These are phyloP conservation scores for Calonectria montana DNA, from an alignment of 2,329 filamentous ascomycete genomes.

Conservation along the genomic window DNA sequence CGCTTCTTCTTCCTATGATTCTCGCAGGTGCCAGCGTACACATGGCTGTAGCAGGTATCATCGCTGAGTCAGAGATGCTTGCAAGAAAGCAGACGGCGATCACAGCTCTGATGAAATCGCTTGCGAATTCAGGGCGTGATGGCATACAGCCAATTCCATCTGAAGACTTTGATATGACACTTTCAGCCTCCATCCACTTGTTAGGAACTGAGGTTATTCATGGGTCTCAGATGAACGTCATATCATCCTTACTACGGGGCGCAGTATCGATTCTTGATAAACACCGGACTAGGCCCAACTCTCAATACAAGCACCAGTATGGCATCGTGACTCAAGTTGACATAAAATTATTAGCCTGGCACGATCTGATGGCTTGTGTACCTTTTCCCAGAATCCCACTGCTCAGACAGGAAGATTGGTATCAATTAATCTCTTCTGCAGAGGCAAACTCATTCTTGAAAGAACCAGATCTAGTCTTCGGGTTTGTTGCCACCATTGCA, in stretches of 20 bases:
- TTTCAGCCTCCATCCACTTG: neutral
- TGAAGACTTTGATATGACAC: neutral
- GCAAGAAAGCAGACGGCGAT: neutral
- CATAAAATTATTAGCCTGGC: slow-evolving; percentile 1
- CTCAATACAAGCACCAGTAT: neutral
- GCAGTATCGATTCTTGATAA: neutral
- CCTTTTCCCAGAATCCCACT: neutral
- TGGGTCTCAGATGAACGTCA: neutral
- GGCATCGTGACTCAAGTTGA: neutral
- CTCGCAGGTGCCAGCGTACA: slow-evolving; percentile 17
- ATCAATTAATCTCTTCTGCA: neutral
- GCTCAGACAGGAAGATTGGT: neutral
- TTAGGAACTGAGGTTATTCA: neutral
- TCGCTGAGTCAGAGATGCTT: slow-evolving; percentile 3
- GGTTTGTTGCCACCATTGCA: neutral
- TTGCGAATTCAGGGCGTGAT: neutral
- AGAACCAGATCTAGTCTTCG: neutral
- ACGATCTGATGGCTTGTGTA: neutral
- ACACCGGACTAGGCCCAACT: neutral
- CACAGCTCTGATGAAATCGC: neutral
- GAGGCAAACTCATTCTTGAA: neutral
- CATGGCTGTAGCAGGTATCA: slow-evolving; percentile 5
- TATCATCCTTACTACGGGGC: neutral
- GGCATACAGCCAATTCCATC: neutral
- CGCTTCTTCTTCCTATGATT: slow-evolving; percentile 7